Conservation (phyloP, 2,329 filamentous ascomycete genomes). For the Alternaria gaisen region DNA sequence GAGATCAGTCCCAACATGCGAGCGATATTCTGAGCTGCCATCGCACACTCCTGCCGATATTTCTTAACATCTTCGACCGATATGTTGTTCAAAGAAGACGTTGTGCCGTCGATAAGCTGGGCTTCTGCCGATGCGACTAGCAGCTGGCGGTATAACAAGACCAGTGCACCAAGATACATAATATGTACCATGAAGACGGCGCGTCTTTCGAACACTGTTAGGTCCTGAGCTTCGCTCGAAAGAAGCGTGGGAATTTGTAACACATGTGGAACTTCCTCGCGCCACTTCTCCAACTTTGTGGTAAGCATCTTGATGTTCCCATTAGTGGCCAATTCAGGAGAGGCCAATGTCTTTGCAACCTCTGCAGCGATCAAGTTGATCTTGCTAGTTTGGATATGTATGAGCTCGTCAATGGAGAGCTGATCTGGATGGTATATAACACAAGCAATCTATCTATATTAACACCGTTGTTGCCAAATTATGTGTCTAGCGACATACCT, state of each 20-base stretch:
- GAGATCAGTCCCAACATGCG: conserved; percentile 46
- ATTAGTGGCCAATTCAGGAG: conserved; percentile 41
- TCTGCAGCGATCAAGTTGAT: conserved; percentile 49
- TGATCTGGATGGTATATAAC: conserved; percentile 18
- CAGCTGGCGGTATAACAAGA: conserved; percentile 48
- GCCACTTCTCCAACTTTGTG: conserved; percentile 47
- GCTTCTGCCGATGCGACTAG: conserved; percentile 45
- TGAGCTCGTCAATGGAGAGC: conserved; percentile 41
- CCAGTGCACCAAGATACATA: conserved; percentile 50
- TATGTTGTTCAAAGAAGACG: conserved; percentile 37
- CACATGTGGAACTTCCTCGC: conserved; percentile 40
- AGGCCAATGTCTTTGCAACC: conserved; percentile 44
- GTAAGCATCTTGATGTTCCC: conserved; percentile 42
- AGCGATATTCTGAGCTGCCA: conserved; percentile 49
- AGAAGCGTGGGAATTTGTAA: conserved; percentile 45
- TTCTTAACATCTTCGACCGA: conserved; percentile 36
- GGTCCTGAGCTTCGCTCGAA: conserved; percentile 30
- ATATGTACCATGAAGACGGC: conserved; percentile 52
- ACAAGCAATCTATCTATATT: conserved; percentile 36
- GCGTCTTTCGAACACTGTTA: conserved; percentile 44
- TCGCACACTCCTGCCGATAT: conserved; percentile 44
- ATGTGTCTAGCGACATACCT: conserved; percentile 27
- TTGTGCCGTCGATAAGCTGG: conserved; percentile 38
- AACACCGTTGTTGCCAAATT: conserved; percentile 12
- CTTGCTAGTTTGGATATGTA: conserved; percentile 47